Evolutionary conservation across 805 yeast genomes (phyloP).

Genomic region (Saturnispora dispora): DNA sequence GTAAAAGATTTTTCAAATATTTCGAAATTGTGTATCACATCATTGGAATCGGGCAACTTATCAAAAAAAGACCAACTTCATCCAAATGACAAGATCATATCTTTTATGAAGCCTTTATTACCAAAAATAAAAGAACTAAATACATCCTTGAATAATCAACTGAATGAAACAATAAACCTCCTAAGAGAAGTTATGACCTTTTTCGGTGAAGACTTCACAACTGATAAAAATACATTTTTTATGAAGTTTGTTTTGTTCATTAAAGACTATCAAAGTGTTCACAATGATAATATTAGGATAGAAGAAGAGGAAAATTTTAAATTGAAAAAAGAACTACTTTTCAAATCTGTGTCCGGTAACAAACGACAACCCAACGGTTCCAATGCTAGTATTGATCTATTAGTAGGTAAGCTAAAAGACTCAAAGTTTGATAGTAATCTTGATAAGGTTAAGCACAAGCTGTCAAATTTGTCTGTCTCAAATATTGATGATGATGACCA

Average conservation of each 20-base stretch:
- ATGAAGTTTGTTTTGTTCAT: constrained; percentile 52
- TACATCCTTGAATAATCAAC: constrained; percentile 37
- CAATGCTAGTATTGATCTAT: constrained; percentile 10
- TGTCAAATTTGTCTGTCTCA: background rate
- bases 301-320: constrained; percentile 63
- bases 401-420: constrained; percentile 20
- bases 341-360: constrained; percentile 28
- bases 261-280: constrained; percentile 53
- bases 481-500: background rate
- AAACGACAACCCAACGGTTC: background rate
- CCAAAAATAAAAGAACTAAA: constrained; percentile 35
- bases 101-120: constrained; percentile 37
- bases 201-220: constrained; percentile 59
- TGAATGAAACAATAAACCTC: constrained; percentile 39
- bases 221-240: constrained; percentile 50
- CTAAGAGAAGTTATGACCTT: constrained; percentile 54
- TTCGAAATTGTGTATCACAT: constrained; percentile 42
- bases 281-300: constrained; percentile 51
- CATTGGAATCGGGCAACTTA: constrained; percentile 53
- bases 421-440: constrained; percentile 8
- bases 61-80: constrained; percentile 56
- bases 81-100: constrained; percentile 54
- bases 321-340: constrained; percentile 50
- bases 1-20: constrained; percentile 44
- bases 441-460: background rate